phyloP scores from a whole-genome alignment of 2,329 filamentous ascomycete genomes.

The Ascochyta lentis region DNA sequence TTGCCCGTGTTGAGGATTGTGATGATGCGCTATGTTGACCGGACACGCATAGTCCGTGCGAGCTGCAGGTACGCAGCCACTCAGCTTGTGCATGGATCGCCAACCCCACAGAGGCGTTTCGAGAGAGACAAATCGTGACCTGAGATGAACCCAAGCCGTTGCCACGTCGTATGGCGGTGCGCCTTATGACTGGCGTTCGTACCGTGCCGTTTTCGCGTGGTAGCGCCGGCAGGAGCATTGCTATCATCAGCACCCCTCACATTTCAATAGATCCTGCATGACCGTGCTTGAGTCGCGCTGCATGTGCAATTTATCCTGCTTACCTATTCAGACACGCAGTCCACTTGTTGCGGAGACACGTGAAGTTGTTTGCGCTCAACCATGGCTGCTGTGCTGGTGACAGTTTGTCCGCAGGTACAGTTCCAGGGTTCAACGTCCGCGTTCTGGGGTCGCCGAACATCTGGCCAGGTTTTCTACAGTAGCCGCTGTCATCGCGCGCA shows the following conservation, averaged over 20 bases:
- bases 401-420: not conserved
- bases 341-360: not conserved
- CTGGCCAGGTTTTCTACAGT: not conserved
- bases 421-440: not conserved
- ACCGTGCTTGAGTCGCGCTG: not conserved
- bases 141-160: slow-evolving; percentile 9
- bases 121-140: not conserved
- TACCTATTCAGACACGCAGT: not conserved
- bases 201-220: slow-evolving; percentile 10
- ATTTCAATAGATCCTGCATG: slow-evolving; percentile 10
- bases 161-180: slow-evolving; percentile 5
- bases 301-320: slow-evolving; percentile 3
- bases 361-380: not conserved
- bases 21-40: slow-evolving; percentile 7
- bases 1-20: not conserved
- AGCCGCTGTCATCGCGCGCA: not conserved
- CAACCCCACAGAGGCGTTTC: slow-evolving; percentile 1
- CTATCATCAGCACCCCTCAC: slow-evolving; percentile 1
- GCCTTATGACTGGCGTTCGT: slow-evolving; percentile 9
- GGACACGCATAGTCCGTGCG: slow-evolving; percentile 1
- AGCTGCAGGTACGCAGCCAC: slow-evolving; percentile 14
- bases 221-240: not conserved
- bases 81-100: slow-evolving; percentile 1
- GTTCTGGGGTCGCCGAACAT: not conserved
- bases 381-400: not conserved